Evolutionary conservation across 495 filamentous ascomycete genomes (phyloP), one percentile per base, ranked within the genome.

Genomic region (Penicillium turbatum): DNA sequence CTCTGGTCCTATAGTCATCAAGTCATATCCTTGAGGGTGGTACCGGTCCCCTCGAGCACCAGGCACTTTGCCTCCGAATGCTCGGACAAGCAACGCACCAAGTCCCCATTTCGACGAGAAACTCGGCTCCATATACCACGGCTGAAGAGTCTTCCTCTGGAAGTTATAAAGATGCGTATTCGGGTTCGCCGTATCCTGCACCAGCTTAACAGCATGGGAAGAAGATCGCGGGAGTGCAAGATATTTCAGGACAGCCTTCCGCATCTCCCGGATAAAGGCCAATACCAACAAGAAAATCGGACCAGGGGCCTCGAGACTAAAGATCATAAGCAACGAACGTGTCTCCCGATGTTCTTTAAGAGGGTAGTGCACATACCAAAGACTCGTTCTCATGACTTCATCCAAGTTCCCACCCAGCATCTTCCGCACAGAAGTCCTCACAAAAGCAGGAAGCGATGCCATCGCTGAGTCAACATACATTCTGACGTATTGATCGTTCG

Each of bases 81-180:
- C 11, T 65, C 80, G 68, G 30, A 72, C 58, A 4, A 73, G 41
- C 72, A 70, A 76, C 0, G 77, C 78, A 6, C 47, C 41, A 0
- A 66, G 74, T 0, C 74, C 72, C 75, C 76, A 83, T 26, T 74
- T 72, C n/a, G 70, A 71, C 68, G 61, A 72, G 10, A 83, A 53
- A 0, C 73, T 81, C 0, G 80, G 71, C 19, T 72, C 66, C 12
- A 78, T 62, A 53, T 85, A 84, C 59, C 67, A 82, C 0, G 81
- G 77, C 10, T 72, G 62, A 5, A 53, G 24, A 57, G 54, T 0
- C 57, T 72, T 57, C 70, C 54, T 45, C 31, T 54, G 45, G 30
- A 62, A 54, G 17, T 61, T 53, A 17, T 59, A 65, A 2, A 60
- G 41, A 27, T 36, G 41, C 6, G 56, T 57, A 19, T 54, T 42